Evolutionary conservation across 2,329 filamentous ascomycete species (phyloP), one percentile per base, ranked within the genome.

Genomic region (Fusarium fracticaudum): DNA sequence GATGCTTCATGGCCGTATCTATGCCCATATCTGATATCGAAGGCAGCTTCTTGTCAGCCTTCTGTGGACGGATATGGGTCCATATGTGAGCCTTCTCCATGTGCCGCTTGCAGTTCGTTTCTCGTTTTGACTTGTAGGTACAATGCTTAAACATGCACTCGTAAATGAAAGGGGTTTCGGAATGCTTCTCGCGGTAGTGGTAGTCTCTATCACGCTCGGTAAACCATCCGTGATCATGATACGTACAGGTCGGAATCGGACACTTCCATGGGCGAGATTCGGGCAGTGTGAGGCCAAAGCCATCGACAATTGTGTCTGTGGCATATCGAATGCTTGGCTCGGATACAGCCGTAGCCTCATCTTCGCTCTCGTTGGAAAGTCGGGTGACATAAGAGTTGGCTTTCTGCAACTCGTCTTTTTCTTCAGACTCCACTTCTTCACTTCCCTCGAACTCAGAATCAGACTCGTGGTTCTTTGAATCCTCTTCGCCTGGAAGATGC

Each of bases 71-170:
- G 61, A 95, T 88, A 77, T 98, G 98, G 22, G 88, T 87, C 93
- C 94, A 98, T 65, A 92, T 92, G 79, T 98, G 96, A 2, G 94
- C 92, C 84, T 98, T 98, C 86, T 98, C 95, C 95, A 98, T 98
- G 84, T 98, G 95, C 83, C 98, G 95, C 82, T 98, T 98, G 89
- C 94, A 97, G 83, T 98, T 98, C 71, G 93, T 96, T 85, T 97
- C 93, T 67, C 96, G 92, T 87, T 98, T 98, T 17, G 95, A 98
- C 79, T 94, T 93, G 86, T 98, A 98, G 1, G 93, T 91, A 87
- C 96, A 98, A 29, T 92, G 92, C 76, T 91, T 88, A 84, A 89
- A 98, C 53, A 91, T 84, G 84, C 96, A 99, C 84, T 94, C 91
- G 83, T 91, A 98, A 85, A 96, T 91, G 47, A 91, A 87, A 8